A percentile compares a stretch with the other conserved stretches of the same genome.
These are phyloP conservation scores for Pyrenophora graminea DNA, from an alignment of 2,329 filamentous ascomycete species.

Conservation along the genomic window DNA sequence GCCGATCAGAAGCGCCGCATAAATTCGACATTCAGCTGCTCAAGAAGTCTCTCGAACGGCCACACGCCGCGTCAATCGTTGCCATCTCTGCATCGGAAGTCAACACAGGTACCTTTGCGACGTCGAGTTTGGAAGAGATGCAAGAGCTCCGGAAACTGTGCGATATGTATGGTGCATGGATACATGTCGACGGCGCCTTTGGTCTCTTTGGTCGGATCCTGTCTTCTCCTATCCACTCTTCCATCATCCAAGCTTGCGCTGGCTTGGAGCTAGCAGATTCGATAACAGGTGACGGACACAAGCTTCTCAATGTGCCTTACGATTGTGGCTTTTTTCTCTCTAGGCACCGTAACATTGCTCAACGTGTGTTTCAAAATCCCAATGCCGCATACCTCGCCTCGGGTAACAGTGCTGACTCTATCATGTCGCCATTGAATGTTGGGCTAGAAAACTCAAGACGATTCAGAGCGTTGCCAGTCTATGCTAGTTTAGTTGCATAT, in stretches of 20 bases:
- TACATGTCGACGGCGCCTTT: conserved; percentile 91
- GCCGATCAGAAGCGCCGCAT: conserved; percentile 63
- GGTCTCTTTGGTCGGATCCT: conserved; percentile 78
- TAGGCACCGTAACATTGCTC: conserved; percentile 46
- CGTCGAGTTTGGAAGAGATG: conserved; percentile 61
- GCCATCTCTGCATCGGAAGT: conserved; percentile 85
- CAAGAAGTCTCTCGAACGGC: conserved; percentile 60
- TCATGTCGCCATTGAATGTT: conserved; percentile 83
- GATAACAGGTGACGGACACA: conserved; percentile 85
- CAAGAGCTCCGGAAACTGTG: conserved; percentile 68
- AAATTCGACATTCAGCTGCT: conserved; percentile 69
- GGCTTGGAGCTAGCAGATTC: conserved; percentile 84
- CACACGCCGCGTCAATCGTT: conserved; percentile 71
- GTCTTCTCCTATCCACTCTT: conserved; percentile 60
- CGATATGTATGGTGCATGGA: conserved; percentile 76
- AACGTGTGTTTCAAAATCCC: conserved; percentile 59
- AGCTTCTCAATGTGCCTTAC: conserved; percentile 92
- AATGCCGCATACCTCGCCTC: conserved; percentile 78
- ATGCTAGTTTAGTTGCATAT: conserved; percentile 76
- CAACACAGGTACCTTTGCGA: conserved; percentile 84
- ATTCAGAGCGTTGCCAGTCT: conserved; percentile 88
- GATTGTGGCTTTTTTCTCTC: conserved; percentile 91
- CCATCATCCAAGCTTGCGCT: conserved; percentile 57
- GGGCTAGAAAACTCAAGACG: conserved; percentile 90
- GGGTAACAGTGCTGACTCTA: conserved; percentile 47